Base-by-base conservation (phyloP, 176 grass and related monocot genomes). In the Puya raimondii region DNA sequence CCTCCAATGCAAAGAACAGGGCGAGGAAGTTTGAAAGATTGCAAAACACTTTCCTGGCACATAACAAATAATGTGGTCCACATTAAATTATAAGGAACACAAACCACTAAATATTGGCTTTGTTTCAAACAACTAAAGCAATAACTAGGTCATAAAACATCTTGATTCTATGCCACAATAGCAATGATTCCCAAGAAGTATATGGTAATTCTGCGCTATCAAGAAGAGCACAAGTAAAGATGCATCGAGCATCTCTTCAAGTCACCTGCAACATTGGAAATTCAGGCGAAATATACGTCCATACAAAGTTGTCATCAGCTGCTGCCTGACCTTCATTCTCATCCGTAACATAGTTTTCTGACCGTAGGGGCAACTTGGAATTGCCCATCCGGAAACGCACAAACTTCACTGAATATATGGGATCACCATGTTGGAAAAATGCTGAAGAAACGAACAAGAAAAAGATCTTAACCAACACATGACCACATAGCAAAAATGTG, bases 211-310 rank as follows among this genome's bases (percentile, higher is more conserved):
- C 5, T 42, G 33, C 33, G 6, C 33, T 42, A 42, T 5, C 33
- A 42, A 42, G 33, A 42, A 5, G 33, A 42, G 33, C 6, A 42
- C 4, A 42, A 42, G 33, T 42, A 59, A 15, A 73, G 50, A 49
- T 10, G 2, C 22, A 11, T 14, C 9, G 2, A 20, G 17, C 11
- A 42, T 5, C 12, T 48, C 4, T 42, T 42, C 17, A 66, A 72
- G 72, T 83, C 42, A 87, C 93, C 86, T 90, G 89, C n/a, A 78
- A 21, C 86, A 97, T 88, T 15, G 79, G 81, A 75, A 87, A 92
- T 65, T 87, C 83, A 14, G 89, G 89, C 7, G 93, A 97, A n/a
- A 80, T 85, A 71, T 97, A 97, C 12, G 74, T 88, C 93, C 89
- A 97, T 9, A 74, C 23, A 26, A 87, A 92, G 70, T 88, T 90